phyloP scores from a whole-genome alignment of 2,329 filamentous ascomycete species.

The Bipolaris bicolor region DNA sequence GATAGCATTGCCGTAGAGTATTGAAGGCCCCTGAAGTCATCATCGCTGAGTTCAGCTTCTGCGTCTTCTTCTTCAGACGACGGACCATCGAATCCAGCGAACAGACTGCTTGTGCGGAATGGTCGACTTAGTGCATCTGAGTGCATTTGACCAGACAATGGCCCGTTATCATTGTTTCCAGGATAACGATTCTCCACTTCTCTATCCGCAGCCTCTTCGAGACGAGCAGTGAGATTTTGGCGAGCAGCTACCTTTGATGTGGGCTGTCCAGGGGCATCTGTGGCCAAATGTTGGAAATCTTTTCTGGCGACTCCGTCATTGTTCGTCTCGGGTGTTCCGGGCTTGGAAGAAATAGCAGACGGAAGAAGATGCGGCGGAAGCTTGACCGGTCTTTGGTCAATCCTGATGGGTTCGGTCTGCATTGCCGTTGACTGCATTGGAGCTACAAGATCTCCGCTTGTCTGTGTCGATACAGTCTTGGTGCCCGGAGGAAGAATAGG shows the following conservation, averaged over 20 bases:
- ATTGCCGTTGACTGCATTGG: constrained; percentile 64
- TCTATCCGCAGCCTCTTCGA: constrained; percentile 37
- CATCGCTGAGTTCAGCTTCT: constrained; percentile 68
- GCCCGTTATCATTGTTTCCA: constrained; percentile 81
- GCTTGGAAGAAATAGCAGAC: constrained; percentile 69
- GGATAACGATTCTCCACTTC: constrained; percentile 70
- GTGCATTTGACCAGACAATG: constrained; percentile 64
- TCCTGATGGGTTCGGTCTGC: constrained; percentile 90
- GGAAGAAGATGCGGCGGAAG: constrained; percentile 80
- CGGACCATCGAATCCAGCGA: constrained; percentile 78
- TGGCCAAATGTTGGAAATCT: constrained; percentile 23
- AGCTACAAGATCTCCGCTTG: constrained; percentile 59
- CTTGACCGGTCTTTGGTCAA: constrained; percentile 76
- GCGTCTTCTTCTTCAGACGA: constrained; percentile 59
- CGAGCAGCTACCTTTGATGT: constrained; percentile 28
- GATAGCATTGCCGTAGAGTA: constrained; percentile 54
- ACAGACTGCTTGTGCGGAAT: constrained; percentile 81
- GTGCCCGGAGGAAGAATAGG: constrained; percentile 79
- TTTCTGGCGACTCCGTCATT: constrained; percentile 16
- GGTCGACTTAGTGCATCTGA: constrained; percentile 68
- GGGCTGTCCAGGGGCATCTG: constrained; percentile 18
- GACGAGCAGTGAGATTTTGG: constrained; percentile 39
- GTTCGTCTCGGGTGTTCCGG: constrained; percentile 48
- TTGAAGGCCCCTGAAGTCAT: constrained; percentile 61
- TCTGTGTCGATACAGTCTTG: constrained; percentile 85